Evolutionary conservation across 1,139 yeast genomes (phyloP).

Genomic region (Wickerhamomyces sp.): DNA sequence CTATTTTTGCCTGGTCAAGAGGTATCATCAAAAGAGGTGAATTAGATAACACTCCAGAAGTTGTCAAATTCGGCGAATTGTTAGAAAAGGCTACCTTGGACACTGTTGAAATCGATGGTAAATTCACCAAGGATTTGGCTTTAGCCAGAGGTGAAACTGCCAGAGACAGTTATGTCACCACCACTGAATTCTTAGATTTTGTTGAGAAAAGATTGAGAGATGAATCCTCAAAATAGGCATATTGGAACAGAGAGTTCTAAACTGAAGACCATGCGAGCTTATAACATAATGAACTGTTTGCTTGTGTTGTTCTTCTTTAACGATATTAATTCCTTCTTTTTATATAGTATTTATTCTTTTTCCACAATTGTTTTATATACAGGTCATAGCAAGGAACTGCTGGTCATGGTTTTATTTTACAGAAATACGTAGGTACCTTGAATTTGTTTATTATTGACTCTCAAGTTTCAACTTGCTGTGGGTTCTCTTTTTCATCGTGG

Average conservation of each 20-base stretch:
- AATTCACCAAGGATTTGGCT: conserved; percentile 95
- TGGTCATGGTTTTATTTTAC: conserved; percentile 16
- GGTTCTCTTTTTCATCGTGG: conserved; percentile 4
- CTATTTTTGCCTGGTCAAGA: conserved; percentile 95
- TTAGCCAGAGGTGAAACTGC: conserved; percentile 83
- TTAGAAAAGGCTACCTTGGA: conserved; percentile 82
- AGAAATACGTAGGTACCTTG: no score
- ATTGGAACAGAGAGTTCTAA: not conserved
- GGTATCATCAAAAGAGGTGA: conserved; percentile 90
- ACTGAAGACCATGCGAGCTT: not conserved
- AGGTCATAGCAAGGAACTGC: conserved; percentile 21
- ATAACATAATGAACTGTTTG: conserved; percentile 7
- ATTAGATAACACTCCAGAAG: conserved; percentile 81
- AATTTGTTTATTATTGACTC: no score
- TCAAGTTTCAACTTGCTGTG: no score
- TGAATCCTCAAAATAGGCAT: conserved; percentile 1
- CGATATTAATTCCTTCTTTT: not conserved
- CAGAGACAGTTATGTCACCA: conserved; percentile 75
- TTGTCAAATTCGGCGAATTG: conserved; percentile 68
- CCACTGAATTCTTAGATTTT: conserved; percentile 86
- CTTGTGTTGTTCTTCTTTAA: not conserved
- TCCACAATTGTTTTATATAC: conserved; percentile 1
- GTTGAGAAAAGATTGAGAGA: conserved; percentile 51
- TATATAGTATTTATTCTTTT: not conserved
- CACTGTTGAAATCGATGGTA: conserved; percentile 79